These are phyloP conservation scores for Silene uniflora DNA, from an alignment of 148 eudicot species.

Conservation along the genomic window DNA sequence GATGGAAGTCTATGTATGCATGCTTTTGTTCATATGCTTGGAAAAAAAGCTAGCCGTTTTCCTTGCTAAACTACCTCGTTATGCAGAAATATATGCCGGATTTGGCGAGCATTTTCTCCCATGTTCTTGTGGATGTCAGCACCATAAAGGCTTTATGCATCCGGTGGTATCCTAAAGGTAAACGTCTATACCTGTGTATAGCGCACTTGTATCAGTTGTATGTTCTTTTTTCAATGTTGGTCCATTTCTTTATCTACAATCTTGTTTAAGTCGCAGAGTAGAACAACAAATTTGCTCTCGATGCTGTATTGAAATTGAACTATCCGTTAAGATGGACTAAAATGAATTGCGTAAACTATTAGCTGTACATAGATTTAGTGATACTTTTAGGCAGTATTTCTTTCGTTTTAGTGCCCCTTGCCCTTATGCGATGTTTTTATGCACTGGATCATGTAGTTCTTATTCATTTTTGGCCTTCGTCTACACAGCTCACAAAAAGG, in stretches of 20 bases:
- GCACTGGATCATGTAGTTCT: no score
- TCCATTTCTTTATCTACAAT: no score
- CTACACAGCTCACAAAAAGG: constrained; percentile 44
- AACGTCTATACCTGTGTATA: constrained; percentile 1
- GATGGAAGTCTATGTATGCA: not conserved
- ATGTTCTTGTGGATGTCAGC: constrained; percentile 90
- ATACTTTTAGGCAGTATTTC: no score
- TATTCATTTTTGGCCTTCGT: not conserved
- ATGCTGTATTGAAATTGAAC: no score
- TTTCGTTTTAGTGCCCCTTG: no score
- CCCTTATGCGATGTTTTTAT: no score
- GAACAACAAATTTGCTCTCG: no score
- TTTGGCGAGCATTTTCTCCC: constrained; percentile 73
- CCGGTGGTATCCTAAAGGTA: constrained; percentile 94
- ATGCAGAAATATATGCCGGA: constrained; percentile 96
- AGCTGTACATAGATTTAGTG: no score
- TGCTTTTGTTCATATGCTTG: not conserved
- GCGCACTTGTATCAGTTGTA: not conserved
- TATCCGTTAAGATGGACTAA: no score
- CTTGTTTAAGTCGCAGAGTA: no score
- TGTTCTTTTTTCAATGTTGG: no score
- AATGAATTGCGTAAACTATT: no score
- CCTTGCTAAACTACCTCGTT: constrained; percentile 12
- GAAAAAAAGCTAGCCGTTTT: not conserved
- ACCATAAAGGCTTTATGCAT: constrained; percentile 73